phyloP scores from a whole-genome alignment of 1,284 basidiomycete genomes.

The Cutaneotrichosporon sp. region DNA sequence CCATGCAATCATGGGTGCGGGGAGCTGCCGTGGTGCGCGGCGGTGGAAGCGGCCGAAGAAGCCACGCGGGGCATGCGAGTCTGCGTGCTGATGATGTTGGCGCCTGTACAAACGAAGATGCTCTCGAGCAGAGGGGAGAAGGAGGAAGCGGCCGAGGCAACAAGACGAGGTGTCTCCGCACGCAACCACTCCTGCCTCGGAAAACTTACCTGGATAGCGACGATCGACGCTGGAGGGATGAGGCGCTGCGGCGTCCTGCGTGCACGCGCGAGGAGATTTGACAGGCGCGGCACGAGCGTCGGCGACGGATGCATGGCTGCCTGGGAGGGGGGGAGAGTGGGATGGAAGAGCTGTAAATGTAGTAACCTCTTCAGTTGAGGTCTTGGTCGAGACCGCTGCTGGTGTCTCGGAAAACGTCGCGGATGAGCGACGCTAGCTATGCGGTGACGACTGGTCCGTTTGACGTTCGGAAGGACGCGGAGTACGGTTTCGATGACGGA shows the following conservation, averaged over 20 bases:
- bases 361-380: no score
- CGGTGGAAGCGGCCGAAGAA: neutral
- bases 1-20: constrained; percentile 15
- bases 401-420: no score
- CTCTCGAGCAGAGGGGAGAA: neutral
- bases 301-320: constrained; percentile 19
- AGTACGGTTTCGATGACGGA: no score
- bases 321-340: neutral
- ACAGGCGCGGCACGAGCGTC: constrained; percentile 17
- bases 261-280: constrained; percentile 4
- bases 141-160: neutral
- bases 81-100: constrained; percentile 5
- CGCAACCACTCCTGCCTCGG: no score
- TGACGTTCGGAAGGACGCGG: no score
- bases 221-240: neutral
- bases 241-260: neutral
- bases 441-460: no score
- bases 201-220: constrained; percentile 8
- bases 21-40: neutral
- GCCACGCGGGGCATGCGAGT: constrained; percentile 4
- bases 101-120: neutral
- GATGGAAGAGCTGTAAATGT: no score
- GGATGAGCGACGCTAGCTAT: no score
- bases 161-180: no score
- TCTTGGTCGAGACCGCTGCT: no score